Base-by-base conservation (phyloP, 23 red algal species). In the Gracilariopsis chorda region DNA sequence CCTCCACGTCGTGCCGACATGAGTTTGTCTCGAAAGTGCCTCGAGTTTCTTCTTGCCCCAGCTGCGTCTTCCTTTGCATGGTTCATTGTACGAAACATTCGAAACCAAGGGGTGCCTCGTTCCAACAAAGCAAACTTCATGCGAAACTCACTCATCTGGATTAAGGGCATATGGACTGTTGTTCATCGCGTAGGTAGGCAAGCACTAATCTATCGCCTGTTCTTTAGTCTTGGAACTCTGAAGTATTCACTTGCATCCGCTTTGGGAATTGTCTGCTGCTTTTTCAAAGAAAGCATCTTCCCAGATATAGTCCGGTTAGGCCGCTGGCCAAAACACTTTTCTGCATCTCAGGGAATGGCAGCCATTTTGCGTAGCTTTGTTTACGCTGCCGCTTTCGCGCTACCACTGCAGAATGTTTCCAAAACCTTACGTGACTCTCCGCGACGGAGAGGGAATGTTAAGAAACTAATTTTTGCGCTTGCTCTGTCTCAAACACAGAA, bases 191-290 rank as follows among this genome's bases (percentile, higher is more conserved):
- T 78, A 33, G 68, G 75, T 13, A 81, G 94, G 36, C 81, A 92
- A 61, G 94, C 94, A 9, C 79, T 96, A 8, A 96, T 96, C 34
- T 96, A 86, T 59, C 88, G 94, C 42, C 53, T 96, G 47, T 96
- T 96, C 72, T 87, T 96, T 51, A 62, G 69, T 34, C 52, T 92
- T 9, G 94, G 94, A 9, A 80, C 69, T 37, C 32, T 80, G 13
- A 48, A 71, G 21, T 96, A 96, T 48, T 60, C 62, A 48, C 59
- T 83, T 34, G 89, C 82, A 30, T 88, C 87, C 6, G 64, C 72
- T 8, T 34, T 92, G 43, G 94, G 82, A 42, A 69, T 96, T 45
- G 51, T 96, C 3, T 87, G 82, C 49, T 82, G 78, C 42, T 96
- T 96, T 36, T 96, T 96, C 87, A 75, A 84, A 49, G 94, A 91